phyloP scores from a whole-genome alignment of 768 basidiomycete species.

The Gloeophyllum trabeum region DNA sequence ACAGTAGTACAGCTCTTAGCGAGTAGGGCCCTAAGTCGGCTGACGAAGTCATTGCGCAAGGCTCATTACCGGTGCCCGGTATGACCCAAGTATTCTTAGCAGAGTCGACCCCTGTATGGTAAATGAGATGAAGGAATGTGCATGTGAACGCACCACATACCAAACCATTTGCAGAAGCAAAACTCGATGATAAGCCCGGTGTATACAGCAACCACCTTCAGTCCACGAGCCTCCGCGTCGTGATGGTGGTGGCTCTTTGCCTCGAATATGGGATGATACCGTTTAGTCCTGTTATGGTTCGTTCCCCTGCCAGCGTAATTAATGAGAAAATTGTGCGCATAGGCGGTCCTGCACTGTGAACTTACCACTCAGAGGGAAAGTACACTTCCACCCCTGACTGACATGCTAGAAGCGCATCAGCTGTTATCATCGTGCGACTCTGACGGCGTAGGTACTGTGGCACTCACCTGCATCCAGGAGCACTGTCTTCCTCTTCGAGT shows the following conservation, averaged over 20 bases:
- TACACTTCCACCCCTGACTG: background rate
- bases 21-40: background rate
- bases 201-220: background rate
- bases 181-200: background rate
- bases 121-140: background rate
- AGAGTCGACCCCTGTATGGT: background rate
- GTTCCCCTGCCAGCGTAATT: too few species aligned
- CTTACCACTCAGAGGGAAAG: background rate
- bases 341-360: too few species aligned
- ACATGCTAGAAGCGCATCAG: background rate
- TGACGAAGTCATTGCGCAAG: background rate
- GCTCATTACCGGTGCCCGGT: background rate
- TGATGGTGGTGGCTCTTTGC: background rate
- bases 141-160: background rate
- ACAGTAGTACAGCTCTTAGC: background rate
- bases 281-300: background rate
- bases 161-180: background rate
- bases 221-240: background rate
- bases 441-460: background rate
- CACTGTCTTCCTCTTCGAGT: background rate
- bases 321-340: too few species aligned
- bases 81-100: background rate
- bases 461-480: background rate
- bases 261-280: background rate
- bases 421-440: background rate